Base-by-base conservation (phyloP, 179 eudicot genomes). In the Camellia oleifera region DNA sequence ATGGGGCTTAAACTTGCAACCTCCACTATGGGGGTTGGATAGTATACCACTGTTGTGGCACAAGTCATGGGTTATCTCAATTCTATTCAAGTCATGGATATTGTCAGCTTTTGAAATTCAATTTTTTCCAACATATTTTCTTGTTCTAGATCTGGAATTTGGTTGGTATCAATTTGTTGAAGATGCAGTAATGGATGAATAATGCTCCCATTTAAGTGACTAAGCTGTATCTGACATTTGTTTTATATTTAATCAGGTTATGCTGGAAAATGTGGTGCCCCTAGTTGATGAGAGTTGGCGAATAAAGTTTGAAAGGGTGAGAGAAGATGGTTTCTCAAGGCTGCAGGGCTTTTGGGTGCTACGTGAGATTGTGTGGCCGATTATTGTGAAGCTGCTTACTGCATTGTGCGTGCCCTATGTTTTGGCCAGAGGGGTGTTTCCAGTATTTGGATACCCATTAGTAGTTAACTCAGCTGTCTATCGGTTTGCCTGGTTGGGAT, bases 381-480 rank as follows among this genome's bases (percentile, higher is more conserved):
- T 96, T 64, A 83, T 91, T 45, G 86, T 94, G 93, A 96, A 96
- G 85, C 88, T 96, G 5, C 88, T 94, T 61, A 96, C 98, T 18
- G 99, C 98, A 48, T 85, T 96, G 23, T 96, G 99, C 71, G 97
- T 96, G 42, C 99, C 99, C 10, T 96, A 96, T n/a, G 96, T 96
- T 17, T 81, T 94, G 82, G 95, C 98, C 18, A 88, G 93, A 78
- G 98, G 98, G 2, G 91, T 96, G 4, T 96, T 96, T 56, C 99
- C 98, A 0, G 89, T 92, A n/a, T 79, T 96, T 0, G 99, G 99
- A 9, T 96, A 96, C 81, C 97, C 98, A 0, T 83, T 96, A 75
- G 78, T 94, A 4, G 93, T 94, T 0, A 96, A 96, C 87, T 96
- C 99, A 7, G 97, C 97, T 52, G 98, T 94, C 12, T 96, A 96